Evolutionary conservation across 2,329 filamentous ascomycete genomes (phyloP), one percentile per base, ranked within the genome.

Genomic region (Thelonectria discophora): DNA sequence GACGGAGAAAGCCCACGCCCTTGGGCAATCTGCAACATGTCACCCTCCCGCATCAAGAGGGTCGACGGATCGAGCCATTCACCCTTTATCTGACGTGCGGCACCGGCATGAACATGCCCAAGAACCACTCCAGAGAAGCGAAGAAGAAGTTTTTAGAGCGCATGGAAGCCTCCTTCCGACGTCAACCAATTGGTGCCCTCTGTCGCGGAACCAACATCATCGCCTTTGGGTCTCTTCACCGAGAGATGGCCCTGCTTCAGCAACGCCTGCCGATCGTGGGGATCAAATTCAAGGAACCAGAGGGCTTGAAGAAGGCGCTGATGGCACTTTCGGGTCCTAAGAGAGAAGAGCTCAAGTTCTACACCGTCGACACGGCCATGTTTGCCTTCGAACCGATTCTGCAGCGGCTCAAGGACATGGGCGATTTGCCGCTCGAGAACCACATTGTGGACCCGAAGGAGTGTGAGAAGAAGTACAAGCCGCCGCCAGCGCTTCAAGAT

Each of bases 331-430:
- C 79, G 8, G 58, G 70, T 0, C 65, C 73, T 0, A 48, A 34
- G 0, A 58, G 24, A 37, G 40, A 64, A 0, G 54, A 60, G 0
- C 60, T 84, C 3, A 72, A 70, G 2, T 88, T 92, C 46, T 72
- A 88, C 0, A 74, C 88, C 2, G 84, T 92, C 0, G 84, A 90
- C 43, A 89, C 89, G 0, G 80, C 89, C 0, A 81, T 89, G 0
- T 93, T 92, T 70, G 86, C 89, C 0, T 91, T 88, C 57, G 87
- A 91, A 55, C 90, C 90, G 0, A 81, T 93, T 1, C 72, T 93
- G 5, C 74, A 82, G 49, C 81, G 84, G 1, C 76, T 93, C 1
- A 83, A 90, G 69, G 74, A 78, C 0, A 85, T 86, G 21, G 76
- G 71, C 0, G 81, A 87, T 2, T 55, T 91, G 0, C 84, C 88